A percentile compares a stretch with the other conserved stretches of the same genome.
Evolutionary conservation across 1,284 basidiomycete genomes (phyloP).

Genomic region (Sphagnurus paluster): DNA sequence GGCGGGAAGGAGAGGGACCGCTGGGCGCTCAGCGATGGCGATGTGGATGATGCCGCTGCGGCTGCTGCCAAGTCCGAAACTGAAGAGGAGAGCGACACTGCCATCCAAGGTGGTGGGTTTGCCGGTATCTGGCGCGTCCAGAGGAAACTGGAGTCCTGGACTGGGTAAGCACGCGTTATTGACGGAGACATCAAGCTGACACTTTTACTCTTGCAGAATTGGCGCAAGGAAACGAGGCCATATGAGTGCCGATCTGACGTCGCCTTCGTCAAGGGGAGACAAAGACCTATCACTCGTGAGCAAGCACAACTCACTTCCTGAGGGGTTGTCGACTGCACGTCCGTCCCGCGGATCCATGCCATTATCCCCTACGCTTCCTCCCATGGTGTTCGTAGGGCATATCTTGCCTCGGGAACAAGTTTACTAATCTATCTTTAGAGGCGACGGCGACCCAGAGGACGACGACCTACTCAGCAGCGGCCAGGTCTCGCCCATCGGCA

Average conservation of each 20-base stretch:
- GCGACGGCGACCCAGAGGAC: conserved; percentile 43
- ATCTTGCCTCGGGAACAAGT: not conserved
- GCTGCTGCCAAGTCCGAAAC: conserved; percentile 33
- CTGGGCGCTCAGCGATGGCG: conserved; percentile 21
- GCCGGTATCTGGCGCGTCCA: conserved; percentile 58
- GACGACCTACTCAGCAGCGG: conserved; percentile 72
- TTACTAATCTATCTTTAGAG: conserved; percentile 12
- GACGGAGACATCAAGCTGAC: not conserved
- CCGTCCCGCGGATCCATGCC: conserved; percentile 8
- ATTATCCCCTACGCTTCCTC: conserved; percentile 31
- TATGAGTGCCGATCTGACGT: conserved; percentile 21
- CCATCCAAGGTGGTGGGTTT: conserved; percentile 25
- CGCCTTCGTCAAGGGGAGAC: conserved; percentile 13
- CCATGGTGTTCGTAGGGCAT: conserved; percentile 31
- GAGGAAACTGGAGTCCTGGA: conserved; percentile 70
- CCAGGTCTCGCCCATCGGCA: conserved; percentile 68
- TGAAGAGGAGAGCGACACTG: conserved; percentile 42
- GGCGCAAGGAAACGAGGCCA: conserved; percentile 20
- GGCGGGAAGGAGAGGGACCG: conserved; percentile 21
- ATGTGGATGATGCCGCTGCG: conserved; percentile 24
- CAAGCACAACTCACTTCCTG: not conserved
- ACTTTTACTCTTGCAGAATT: conserved; percentile 13
- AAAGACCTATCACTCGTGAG: conserved; percentile 1
- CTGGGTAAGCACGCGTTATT: conserved; percentile 47
- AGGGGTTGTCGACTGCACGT: conserved; percentile 9